Conservation (phyloP, 2,329 filamentous ascomycete genomes). For the Trichoderma sp. region DNA sequence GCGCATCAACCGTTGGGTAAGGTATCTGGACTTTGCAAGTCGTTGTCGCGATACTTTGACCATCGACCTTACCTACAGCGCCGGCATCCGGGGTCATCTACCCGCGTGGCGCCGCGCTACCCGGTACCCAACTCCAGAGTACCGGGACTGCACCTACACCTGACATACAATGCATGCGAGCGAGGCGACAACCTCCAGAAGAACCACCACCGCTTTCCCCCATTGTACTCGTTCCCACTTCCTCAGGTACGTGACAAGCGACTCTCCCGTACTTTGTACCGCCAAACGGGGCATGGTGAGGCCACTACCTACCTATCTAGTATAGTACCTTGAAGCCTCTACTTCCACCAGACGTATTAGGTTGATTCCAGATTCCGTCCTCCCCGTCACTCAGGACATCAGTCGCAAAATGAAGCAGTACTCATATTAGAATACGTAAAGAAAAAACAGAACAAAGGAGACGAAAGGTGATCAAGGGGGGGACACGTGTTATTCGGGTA, state of each 20-base stretch:
- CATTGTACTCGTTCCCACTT: background rate
- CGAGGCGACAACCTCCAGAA: background rate
- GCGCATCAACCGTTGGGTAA: background rate
- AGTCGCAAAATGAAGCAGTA: background rate
- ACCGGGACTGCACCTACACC: background rate
- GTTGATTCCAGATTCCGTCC: background rate
- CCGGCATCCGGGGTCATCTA: background rate
- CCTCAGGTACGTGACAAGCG: too few species aligned
- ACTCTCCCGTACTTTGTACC: background rate
- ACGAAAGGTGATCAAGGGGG: background rate
- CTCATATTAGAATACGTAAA: conserved; percentile 15
- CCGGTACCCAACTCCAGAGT: conserved; percentile 13
- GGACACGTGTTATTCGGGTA: conserved; percentile 27
- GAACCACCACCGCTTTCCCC: background rate
- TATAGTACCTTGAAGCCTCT: background rate
- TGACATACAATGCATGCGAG: conserved; percentile 4
- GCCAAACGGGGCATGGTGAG: conserved; percentile 17
- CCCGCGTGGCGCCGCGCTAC: conserved; percentile 24
- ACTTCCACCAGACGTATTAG: conserved; percentile 5
- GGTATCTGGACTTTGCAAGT: background rate
- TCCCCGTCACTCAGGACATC: background rate
- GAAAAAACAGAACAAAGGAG: background rate
- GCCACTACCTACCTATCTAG: background rate
- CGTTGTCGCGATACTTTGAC: background rate
- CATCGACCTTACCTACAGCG: too few species aligned